phyloP scores from a whole-genome alignment of 306 rosid genomes.

The Inga leiocalycina region DNA sequence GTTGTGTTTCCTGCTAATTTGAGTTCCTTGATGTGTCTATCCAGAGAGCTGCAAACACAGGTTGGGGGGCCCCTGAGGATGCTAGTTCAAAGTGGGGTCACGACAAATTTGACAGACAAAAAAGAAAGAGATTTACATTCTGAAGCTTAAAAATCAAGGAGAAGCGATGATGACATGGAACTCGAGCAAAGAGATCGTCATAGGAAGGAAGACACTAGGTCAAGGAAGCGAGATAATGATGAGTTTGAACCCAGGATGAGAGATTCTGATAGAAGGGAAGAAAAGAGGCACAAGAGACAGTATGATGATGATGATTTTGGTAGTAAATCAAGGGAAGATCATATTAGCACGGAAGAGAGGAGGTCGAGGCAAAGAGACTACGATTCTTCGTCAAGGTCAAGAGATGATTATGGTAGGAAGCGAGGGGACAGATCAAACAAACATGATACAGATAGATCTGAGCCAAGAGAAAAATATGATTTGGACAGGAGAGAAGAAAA shows the following conservation, averaged over 20 bases:
- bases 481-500: constrained; percentile 48
- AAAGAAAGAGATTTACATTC: constrained; percentile 45
- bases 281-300: constrained; percentile 43
- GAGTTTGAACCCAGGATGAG: constrained; percentile 48
- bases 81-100: constrained; percentile 61
- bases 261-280: constrained; percentile 57
- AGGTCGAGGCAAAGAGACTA: constrained; percentile 45
- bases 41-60: constrained; percentile 97
- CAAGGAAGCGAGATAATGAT: constrained; percentile 42
- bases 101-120: constrained; percentile 64
- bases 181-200: constrained; percentile 42
- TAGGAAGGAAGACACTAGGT: constrained; percentile 53
- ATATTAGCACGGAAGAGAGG: constrained; percentile 48
- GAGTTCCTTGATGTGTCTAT: constrained; percentile 33
- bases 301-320: constrained; percentile 30
- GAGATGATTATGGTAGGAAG: constrained; percentile 56
- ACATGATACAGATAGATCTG: constrained; percentile 29
- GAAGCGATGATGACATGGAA: constrained; percentile 35
- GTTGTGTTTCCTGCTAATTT: not conserved
- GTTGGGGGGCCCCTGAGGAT: constrained; percentile 70
- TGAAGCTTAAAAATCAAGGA: constrained; percentile 52
- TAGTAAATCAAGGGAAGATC: constrained; percentile 52
- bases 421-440: constrained; percentile 45
- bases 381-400: constrained; percentile 52
- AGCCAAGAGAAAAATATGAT: constrained; percentile 37